phyloP scores from a whole-genome alignment of 371 early-diverging fungal genomes.

The Circinella minor region DNA sequence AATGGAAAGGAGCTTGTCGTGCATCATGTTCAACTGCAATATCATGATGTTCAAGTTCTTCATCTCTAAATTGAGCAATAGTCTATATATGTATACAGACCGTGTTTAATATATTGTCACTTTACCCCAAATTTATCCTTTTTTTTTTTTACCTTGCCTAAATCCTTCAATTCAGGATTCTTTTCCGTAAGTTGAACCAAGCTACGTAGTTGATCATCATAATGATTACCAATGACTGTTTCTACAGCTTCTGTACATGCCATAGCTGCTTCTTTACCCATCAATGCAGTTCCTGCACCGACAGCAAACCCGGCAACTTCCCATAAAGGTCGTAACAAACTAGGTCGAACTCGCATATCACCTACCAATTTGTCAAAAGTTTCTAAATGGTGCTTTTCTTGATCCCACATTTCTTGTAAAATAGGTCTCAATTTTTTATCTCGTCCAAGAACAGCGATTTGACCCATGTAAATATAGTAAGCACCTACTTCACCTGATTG shows the following conservation, averaged over 20 bases:
- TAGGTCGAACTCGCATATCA: slow-evolving; percentile 85
- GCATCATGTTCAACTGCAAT: slow-evolving; percentile 91
- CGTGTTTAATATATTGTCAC: too few species aligned
- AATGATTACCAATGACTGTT: slow-evolving; percentile 96
- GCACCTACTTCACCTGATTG: slow-evolving; percentile 98
- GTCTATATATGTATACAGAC: slow-evolving; percentile 20
- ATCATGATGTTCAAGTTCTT: slow-evolving; percentile 94
- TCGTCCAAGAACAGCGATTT: slow-evolving; percentile 81
- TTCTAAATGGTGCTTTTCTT: slow-evolving; percentile 85
- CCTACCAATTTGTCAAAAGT: slow-evolving; percentile 79
- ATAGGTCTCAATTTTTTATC: slow-evolving; percentile 74
- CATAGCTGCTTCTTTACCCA: slow-evolving; percentile 97
- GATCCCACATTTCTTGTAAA: slow-evolving; percentile 94
- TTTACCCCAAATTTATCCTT: not conserved
- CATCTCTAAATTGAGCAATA: slow-evolving; percentile 89
- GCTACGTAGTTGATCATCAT: slow-evolving; percentile 90
- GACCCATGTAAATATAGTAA: slow-evolving; percentile 94
- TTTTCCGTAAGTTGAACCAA: slow-evolving; percentile 60
- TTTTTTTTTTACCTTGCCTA: slow-evolving; percentile 57
- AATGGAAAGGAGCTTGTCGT: slow-evolving; percentile 80
- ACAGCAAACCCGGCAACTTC: slow-evolving; percentile 86
- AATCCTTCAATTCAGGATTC: slow-evolving; percentile 54
- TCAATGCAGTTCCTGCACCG: slow-evolving; percentile 85
- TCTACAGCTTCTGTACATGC: slow-evolving; percentile 98
- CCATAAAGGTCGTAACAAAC: slow-evolving; percentile 86